Percentiles rank a stretch among this genome's conserved stretches.
Conservation (phyloP, 495 filamentous ascomycete species). For the Penicillium salamii region DNA sequence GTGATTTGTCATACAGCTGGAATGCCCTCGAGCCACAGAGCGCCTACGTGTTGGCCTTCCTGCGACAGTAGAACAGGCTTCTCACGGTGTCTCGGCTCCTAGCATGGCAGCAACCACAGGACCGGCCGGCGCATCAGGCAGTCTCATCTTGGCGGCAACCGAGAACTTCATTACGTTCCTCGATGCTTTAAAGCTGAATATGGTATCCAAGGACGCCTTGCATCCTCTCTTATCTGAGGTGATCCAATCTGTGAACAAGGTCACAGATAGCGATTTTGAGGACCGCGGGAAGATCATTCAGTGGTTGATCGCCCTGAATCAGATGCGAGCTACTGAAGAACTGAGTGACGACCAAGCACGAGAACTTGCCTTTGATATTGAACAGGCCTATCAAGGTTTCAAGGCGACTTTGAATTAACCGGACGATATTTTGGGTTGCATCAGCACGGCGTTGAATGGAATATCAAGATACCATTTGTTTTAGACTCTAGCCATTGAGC, state of each 20-base stretch:
- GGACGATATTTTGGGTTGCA: not conserved
- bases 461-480: constrained; percentile 18
- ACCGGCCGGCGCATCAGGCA: constrained; percentile 56
- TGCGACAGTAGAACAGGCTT: constrained; percentile 58
- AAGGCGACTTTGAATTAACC: constrained; percentile 62
- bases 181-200: constrained; percentile 84
- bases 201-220: constrained; percentile 90
- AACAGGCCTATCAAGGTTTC: constrained; percentile 88
- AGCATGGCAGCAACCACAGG: constrained; percentile 41
- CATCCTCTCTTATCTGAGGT: constrained; percentile 92
- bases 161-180: constrained; percentile 98
- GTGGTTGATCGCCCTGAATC: constrained; percentile 95
- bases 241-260: constrained; percentile 94
- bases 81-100: constrained; percentile 37
- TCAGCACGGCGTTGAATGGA: constrained; percentile 6
- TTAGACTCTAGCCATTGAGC: not conserved
- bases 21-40: constrained; percentile 91
- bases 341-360: constrained; percentile 82
- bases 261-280: constrained; percentile 90
- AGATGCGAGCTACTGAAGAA: constrained; percentile 94
- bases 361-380: constrained; percentile 84
- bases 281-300: constrained; percentile 94
- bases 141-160: constrained; percentile 79
- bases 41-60: constrained; percentile 86
- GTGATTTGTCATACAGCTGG: constrained; percentile 56